Evolutionary conservation across 306 rosid species (phyloP).

Genomic region (Mimosa pudica): DNA sequence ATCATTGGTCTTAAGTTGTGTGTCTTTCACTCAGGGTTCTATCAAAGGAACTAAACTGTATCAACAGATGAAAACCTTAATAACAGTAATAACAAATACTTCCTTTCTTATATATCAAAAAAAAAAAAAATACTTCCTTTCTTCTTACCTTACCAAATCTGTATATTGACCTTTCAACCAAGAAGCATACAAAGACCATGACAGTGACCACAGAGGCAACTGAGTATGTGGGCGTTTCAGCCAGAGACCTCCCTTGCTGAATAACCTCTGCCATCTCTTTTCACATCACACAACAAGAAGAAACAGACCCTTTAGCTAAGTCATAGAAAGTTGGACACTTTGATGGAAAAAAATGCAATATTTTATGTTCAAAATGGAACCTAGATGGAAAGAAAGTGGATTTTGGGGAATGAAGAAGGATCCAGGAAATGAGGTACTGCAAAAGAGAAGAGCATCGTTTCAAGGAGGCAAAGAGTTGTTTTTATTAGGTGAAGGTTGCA

Average conservation of each 20-base stretch:
- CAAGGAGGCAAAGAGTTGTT: constrained; percentile 7
- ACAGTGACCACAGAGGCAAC: constrained; percentile 90
- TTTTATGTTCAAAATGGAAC: constrained; percentile 26
- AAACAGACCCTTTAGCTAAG: constrained; percentile 18
- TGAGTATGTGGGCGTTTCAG: constrained; percentile 93
- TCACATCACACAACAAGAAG: constrained; percentile 18
- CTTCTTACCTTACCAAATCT: constrained; percentile 73
- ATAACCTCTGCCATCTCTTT: constrained; percentile 44
- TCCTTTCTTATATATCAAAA: too few species aligned
- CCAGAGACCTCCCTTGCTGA: constrained; percentile 66
- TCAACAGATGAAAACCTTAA: neutral
- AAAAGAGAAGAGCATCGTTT: constrained; percentile 34
- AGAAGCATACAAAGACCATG: constrained; percentile 82
- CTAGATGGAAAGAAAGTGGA: constrained; percentile 16
- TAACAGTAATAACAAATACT: neutral
- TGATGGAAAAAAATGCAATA: constrained; percentile 21
- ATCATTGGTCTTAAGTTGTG: too few species aligned
- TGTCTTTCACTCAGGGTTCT: neutral
- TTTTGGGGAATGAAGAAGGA: constrained; percentile 41
- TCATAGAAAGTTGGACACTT: constrained; percentile 32
- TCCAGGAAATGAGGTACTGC: constrained; percentile 54
- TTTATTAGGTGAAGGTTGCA: constrained; percentile 39
- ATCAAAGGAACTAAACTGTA: neutral
- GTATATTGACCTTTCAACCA: constrained; percentile 82
- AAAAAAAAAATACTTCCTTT: neutral